phyloP scores from a whole-genome alignment of 208 protist species.

The Crithidia mellificae region DNA sequence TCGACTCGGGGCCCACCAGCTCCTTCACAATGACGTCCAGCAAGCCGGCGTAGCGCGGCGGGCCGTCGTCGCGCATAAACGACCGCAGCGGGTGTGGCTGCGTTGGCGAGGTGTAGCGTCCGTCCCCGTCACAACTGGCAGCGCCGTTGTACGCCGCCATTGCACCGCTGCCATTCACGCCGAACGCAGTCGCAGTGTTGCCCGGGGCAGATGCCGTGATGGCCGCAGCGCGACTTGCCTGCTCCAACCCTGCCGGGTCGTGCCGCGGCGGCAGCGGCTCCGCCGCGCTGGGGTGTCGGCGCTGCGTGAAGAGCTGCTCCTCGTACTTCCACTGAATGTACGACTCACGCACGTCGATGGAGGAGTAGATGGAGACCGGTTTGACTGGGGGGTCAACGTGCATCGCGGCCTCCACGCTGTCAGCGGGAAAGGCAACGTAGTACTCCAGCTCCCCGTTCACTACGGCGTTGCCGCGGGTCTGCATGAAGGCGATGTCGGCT shows the following conservation, averaged over 20 bases:
- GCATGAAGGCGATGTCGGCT: constrained; percentile 61
- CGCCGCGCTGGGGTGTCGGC: constrained; percentile 25
- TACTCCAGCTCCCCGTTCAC: constrained; percentile 76
- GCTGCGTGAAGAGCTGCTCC: constrained; percentile 49
- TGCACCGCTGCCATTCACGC: not conserved
- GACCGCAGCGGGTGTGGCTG: constrained; percentile 5
- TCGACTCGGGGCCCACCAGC: constrained; percentile 36
- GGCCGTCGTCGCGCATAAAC: constrained; percentile 32
- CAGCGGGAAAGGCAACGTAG: constrained; percentile 35
- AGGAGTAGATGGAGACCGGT: constrained; percentile 36
- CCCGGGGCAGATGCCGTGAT: not conserved
- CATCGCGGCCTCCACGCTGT: constrained; percentile 34
- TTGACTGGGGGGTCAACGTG: constrained; percentile 33
- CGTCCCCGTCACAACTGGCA: not conserved
- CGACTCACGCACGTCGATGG: constrained; percentile 41
- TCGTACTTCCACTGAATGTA: constrained; percentile 73
- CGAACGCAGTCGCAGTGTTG: too few relatives aligned
- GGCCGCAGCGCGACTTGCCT: not conserved
- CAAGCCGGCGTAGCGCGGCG: constrained; percentile 56
- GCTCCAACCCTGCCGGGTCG: constrained; percentile 31
- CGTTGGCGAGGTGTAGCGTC: not conserved
- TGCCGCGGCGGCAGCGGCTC: constrained; percentile 13
- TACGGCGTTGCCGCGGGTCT: constrained; percentile 49
- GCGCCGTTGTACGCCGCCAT: too few relatives aligned
- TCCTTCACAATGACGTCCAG: constrained; percentile 63